Conservation (phyloP, 1,284 basidiomycete genomes). For the Microbotryum saponariae region DNA sequence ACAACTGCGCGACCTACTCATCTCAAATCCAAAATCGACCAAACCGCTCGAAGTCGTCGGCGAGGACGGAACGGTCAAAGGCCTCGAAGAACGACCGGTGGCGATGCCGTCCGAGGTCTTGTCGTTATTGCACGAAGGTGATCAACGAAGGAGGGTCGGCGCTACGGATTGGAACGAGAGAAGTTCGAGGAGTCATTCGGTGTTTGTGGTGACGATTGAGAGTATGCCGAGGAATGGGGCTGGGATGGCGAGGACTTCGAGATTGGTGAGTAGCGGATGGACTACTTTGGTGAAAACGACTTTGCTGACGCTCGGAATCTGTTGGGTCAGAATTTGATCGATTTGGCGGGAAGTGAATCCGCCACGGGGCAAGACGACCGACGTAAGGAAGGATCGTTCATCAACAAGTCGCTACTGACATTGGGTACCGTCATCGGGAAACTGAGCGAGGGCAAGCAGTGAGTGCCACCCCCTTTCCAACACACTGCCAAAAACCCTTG, state of each 20-base stretch:
- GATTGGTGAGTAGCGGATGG: slow-evolving; percentile 10
- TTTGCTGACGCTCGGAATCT: neutral
- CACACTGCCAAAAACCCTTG: too few species aligned
- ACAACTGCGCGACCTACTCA: slow-evolving; percentile 48
- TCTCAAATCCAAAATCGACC: slow-evolving; percentile 16
- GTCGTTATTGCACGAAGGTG: slow-evolving; percentile 46
- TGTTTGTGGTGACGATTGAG: slow-evolving; percentile 48
- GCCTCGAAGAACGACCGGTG: slow-evolving; percentile 49
- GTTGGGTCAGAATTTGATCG: slow-evolving; percentile 47
- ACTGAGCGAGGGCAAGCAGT: slow-evolving; percentile 43
- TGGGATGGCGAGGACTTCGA: slow-evolving; percentile 15
- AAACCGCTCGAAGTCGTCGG: slow-evolving; percentile 36
- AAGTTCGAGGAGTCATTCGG: slow-evolving; percentile 49
- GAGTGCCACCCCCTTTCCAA: too few species aligned
- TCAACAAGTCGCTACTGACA: slow-evolving; percentile 47
- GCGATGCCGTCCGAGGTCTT: slow-evolving; percentile 47
- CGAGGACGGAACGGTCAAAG: slow-evolving; percentile 32
- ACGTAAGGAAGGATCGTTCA: slow-evolving; percentile 51
- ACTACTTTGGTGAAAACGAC: neutral
- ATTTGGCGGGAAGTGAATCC: slow-evolving; percentile 52
- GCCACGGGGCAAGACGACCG: slow-evolving; percentile 49
- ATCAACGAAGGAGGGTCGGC: slow-evolving; percentile 47
- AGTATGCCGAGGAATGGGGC: slow-evolving; percentile 16
- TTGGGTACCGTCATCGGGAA: slow-evolving; percentile 50
- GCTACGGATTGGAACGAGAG: slow-evolving; percentile 54